Percentiles rank a stretch among this genome's conserved stretches.
Evolutionary conservation across 2,329 filamentous ascomycete species (phyloP).

Genomic region (Remersonia thermophila): DNA sequence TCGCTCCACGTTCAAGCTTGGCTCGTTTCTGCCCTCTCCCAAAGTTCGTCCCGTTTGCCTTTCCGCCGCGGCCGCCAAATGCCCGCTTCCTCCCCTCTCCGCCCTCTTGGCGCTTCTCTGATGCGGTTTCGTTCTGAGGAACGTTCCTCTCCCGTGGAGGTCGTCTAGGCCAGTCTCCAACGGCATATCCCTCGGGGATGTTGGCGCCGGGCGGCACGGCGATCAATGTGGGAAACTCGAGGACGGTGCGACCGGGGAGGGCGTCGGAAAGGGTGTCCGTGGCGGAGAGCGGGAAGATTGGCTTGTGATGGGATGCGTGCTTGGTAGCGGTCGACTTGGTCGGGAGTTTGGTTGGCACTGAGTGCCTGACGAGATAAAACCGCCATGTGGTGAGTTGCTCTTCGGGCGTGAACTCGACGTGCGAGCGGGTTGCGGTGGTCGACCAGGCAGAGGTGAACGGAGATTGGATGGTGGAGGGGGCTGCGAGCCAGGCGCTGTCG

Average conservation of each 20-base stretch:
- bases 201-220: conserved; percentile 29
- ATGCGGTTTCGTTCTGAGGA: neutral
- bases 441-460: conserved; percentile 18
- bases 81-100: neutral
- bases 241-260: conserved; percentile 44
- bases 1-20: neutral
- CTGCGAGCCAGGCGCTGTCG: conserved; percentile 13
- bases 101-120: too few species aligned
- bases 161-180: conserved; percentile 7
- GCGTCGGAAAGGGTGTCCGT: conserved; percentile 35
- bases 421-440: conserved; percentile 4
- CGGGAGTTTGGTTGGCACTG: too few species aligned
- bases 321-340: too few species aligned
- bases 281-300: conserved; percentile 44
- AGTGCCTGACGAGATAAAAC: conserved; percentile 21
- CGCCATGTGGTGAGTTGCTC: conserved; percentile 15
- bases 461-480: conserved; percentile 17
- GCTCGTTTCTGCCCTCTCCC: too few species aligned
- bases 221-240: conserved; percentile 64
- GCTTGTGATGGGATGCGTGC: conserved; percentile 8
- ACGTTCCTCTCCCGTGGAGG: neutral
- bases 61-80: too few species aligned
- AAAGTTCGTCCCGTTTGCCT: too few species aligned
- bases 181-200: conserved; percentile 16
- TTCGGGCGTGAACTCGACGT: conserved; percentile 8